phyloP scores from a whole-genome alignment of 1,284 basidiomycete species.

The Malassezia vespertilionis region DNA sequence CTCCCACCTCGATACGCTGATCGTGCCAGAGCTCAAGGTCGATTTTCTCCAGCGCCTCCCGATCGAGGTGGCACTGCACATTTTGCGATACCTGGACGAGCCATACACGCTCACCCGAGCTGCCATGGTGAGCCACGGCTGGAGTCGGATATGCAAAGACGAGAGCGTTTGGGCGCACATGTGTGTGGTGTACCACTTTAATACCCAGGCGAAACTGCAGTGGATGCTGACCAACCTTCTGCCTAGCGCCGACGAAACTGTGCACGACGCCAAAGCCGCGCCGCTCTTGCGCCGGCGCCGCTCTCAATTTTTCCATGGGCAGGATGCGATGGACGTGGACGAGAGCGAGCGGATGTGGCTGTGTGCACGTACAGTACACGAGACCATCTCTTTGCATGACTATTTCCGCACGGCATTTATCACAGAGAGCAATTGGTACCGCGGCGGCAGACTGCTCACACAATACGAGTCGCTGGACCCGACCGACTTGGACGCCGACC shows the following conservation, averaged over 20 bases:
- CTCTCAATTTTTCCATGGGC: slow-evolving; percentile 1
- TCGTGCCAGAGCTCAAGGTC: slow-evolving; percentile 69
- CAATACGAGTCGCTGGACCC: slow-evolving; percentile 54
- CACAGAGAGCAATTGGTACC: slow-evolving; percentile 72
- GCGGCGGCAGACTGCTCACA: slow-evolving; percentile 64
- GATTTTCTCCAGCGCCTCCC: slow-evolving; percentile 77
- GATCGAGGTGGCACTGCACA: slow-evolving; percentile 68
- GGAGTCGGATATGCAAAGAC: slow-evolving; percentile 68
- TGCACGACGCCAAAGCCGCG: background rate
- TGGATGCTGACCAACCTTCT: slow-evolving; percentile 9
- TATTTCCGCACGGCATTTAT: slow-evolving; percentile 67
- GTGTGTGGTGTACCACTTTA: slow-evolving; percentile 52
- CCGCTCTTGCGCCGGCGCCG: background rate
- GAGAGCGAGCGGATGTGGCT: background rate
- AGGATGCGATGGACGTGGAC: background rate
- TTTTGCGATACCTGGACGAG: slow-evolving; percentile 72
- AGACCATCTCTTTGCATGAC: slow-evolving; percentile 7
- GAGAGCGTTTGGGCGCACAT: slow-evolving; percentile 74
- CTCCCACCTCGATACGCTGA: slow-evolving; percentile 61
- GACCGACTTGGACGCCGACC: slow-evolving; percentile 26
- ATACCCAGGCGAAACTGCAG: slow-evolving; percentile 5
- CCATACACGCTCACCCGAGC: slow-evolving; percentile 64
- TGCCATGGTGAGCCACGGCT: slow-evolving; percentile 63
- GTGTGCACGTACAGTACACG: background rate
- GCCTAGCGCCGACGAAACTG: background rate